Percentiles rank a stretch among this genome's conserved stretches.
phyloP scores from a whole-genome alignment of 108 stramenopile species.

The Cyclostephanos tholiformis region DNA sequence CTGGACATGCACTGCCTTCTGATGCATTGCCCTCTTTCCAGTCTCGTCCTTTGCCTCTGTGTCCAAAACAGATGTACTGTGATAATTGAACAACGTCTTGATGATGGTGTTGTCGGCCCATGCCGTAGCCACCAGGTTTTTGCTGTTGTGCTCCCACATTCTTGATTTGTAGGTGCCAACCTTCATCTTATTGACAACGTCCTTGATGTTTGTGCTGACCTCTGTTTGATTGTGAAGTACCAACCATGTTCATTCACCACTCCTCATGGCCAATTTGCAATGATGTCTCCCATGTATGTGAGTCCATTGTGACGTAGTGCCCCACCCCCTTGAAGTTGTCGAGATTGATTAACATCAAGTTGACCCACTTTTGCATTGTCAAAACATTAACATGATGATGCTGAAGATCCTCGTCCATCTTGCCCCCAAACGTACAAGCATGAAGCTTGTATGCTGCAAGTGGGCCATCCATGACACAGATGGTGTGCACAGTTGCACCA shows the following conservation, averaged over 20 bases:
- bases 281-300: no score
- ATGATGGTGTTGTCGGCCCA: neutral
- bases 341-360: no score
- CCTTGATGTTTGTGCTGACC: neutral
- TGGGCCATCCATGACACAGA: constrained; percentile 17
- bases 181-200: constrained; percentile 2
- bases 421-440: constrained; percentile 10
- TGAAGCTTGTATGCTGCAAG: constrained; percentile 18
- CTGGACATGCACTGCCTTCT: no score
- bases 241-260: constrained; percentile 22
- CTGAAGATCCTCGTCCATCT: constrained; percentile 7
- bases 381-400: neutral
- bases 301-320: constrained; percentile 8
- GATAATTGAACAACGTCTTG: neutral
- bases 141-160: constrained; percentile 7
- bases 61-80: neutral
- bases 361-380: constrained; percentile 6
- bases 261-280: constrained; percentile 9
- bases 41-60: no score
- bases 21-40: no score
- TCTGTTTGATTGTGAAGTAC: constrained; percentile 8
- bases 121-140: neutral
- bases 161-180: neutral
- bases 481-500: constrained; percentile 13
- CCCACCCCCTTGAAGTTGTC: constrained; percentile 8